These are phyloP conservation scores for Alternaria sp. DNA, from an alignment of 2,329 filamentous ascomycete genomes.

Conservation along the genomic window DNA sequence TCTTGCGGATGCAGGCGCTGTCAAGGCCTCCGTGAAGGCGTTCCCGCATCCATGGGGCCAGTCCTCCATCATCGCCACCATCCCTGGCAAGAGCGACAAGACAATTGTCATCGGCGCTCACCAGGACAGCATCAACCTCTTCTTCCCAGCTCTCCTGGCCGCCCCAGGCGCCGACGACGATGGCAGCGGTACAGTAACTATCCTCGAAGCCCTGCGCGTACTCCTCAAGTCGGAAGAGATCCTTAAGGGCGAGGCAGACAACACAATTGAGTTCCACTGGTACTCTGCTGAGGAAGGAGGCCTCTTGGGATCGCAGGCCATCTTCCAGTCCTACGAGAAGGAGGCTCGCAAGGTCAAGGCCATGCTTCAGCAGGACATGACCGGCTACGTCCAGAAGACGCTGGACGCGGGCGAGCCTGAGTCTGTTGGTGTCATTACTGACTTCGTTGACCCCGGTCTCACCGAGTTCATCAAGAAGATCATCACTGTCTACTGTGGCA, in stretches of 20 bases:
- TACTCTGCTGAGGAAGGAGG: conserved; percentile 91
- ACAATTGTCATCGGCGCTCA: conserved; percentile 91
- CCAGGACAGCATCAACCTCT: conserved; percentile 83
- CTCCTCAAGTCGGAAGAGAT: conserved; percentile 77
- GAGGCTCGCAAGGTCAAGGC: conserved; percentile 79
- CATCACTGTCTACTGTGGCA: conserved; percentile 84
- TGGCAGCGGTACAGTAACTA: conserved; percentile 90
- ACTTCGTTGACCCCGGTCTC: conserved; percentile 82
- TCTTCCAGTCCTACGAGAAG: conserved; percentile 83
- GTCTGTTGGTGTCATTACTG: conserved; percentile 89
- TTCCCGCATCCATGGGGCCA: conserved; percentile 90
- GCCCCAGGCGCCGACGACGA: conserved; percentile 97
- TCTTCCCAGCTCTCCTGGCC: conserved; percentile 79
- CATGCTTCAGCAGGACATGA: conserved; percentile 98
- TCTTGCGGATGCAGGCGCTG: conserved; percentile 73
- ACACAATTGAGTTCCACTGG: conserved; percentile 97
- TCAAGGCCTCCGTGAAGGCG: conserved; percentile 70
- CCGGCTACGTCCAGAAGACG: conserved; percentile 80
- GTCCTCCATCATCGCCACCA: conserved; percentile 86
- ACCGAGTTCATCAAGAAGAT: conserved; percentile 91
- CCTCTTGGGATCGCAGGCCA: conserved; percentile 84
- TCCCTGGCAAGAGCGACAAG: conserved; percentile 83
- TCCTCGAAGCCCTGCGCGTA: conserved; percentile 86
- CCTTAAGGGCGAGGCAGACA: conserved; percentile 72
- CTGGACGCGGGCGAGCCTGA: conserved; percentile 82